These are phyloP conservation scores for Euphrasia confusa DNA, from an alignment of 257 asterid genomes.

Conservation along the genomic window DNA sequence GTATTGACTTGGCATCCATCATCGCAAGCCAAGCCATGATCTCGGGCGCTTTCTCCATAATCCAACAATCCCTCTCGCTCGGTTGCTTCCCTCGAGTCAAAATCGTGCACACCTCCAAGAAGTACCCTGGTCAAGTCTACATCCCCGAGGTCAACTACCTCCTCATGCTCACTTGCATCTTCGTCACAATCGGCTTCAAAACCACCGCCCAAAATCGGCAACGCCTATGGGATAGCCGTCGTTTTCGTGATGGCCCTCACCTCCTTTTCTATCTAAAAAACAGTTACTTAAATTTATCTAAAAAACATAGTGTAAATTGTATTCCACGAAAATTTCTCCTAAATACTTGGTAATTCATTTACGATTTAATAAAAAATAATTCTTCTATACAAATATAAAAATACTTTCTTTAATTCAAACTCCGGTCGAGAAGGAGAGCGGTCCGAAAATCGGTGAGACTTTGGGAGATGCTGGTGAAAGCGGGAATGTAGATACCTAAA, in stretches of 20 bases:
- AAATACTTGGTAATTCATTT: too few relatives aligned
- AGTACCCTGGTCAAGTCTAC: neutral
- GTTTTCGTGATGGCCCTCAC: constrained; percentile 3
- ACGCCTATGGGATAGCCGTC: neutral
- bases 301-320: too few relatives aligned
- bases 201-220: neutral
- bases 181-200: neutral
- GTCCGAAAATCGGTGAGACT: too few relatives aligned
- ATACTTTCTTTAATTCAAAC: too few relatives aligned
- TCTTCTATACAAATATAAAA: too few relatives aligned
- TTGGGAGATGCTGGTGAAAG: too few relatives aligned
- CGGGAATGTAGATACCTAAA: too few relatives aligned
- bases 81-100: neutral
- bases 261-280: too few relatives aligned
- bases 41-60: neutral
- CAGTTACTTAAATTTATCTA: too few relatives aligned
- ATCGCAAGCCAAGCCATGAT: constrained; percentile 4
- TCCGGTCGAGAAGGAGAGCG: too few relatives aligned
- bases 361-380: too few relatives aligned
- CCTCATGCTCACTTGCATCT: neutral
- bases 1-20: neutral
- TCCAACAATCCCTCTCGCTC: constrained; percentile 7
- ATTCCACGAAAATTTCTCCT: too few relatives aligned
- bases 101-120: constrained; percentile 2
- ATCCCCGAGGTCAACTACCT: constrained; percentile 1